Evolutionary conservation across 2,329 filamentous ascomycete species (phyloP), one percentile per base, ranked within the genome.

Genomic region (Thielaviopsis cerberus): DNA sequence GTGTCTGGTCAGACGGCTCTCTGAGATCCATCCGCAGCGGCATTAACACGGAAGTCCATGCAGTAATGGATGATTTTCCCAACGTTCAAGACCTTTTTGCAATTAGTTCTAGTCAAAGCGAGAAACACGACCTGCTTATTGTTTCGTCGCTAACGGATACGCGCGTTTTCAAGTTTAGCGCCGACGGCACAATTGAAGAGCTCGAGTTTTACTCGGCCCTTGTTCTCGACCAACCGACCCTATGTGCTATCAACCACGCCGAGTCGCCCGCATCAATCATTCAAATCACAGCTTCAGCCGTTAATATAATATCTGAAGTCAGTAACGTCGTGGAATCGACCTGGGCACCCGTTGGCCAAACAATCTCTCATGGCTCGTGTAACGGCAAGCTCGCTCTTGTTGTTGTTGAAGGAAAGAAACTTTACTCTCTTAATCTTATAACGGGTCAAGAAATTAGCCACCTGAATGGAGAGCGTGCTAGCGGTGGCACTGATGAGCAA

Each of bases 21-120:
- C 72, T 98, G 57, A 78, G 92, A 61, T 95, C 88, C 66, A 88
- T 98, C 23, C 80, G 92, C 57, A 97, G 91, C 67, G 94, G 92
- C 54, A 90, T 98, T 55, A 90, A 90, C 0, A 77, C 97, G 55
- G 88, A 96, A 67, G 88, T 96, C 58, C 72, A 90, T 17, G 91
- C 89, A 22, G 77, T 91, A 4, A 73, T 97, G 8, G 86, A 83
- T 37, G 85, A 94, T 52, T 82, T 97, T 71, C 76, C 82, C 30
- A 79, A 83, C 66, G 82, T 88, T 50, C 81, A 81, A 57, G 81
- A 83, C 25, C 71, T 95, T 1, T 94, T 89, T 73, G 76, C 83
- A 3, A 68, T 94, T 15, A 74, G 72, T 63, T 77, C 78, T 59
- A 65, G 74, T 57, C 69, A 70, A 0, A 70, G 73, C 41, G 68